Evolutionary conservation across 352 stramenopile genomes (phyloP).

Genomic region (Pythium utonaiense): DNA sequence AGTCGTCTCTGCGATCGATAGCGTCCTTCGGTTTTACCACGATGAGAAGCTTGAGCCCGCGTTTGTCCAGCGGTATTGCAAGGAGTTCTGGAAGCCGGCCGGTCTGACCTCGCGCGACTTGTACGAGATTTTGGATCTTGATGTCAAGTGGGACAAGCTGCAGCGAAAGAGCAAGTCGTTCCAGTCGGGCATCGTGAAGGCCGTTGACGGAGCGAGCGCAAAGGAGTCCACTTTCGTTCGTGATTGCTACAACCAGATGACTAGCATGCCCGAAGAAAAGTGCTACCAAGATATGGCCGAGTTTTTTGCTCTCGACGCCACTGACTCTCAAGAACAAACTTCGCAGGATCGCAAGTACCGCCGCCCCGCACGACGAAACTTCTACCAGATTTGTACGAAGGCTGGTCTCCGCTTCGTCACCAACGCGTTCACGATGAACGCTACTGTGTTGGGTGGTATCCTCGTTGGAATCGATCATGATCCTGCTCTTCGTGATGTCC

Average conservation of each 20-base stretch:
- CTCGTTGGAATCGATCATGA: conserved; percentile 71
- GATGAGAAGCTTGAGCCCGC: conserved; percentile 85
- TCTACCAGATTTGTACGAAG: conserved; percentile 89
- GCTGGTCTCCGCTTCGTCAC: conserved; percentile 67
- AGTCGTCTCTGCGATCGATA: conserved; percentile 87
- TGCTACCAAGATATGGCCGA: conserved; percentile 83
- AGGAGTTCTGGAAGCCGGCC: conserved; percentile 89
- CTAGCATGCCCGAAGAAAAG: conserved; percentile 71
- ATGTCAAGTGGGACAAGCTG: conserved; percentile 88
- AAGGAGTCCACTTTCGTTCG: conserved; percentile 81
- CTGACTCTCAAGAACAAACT: conserved; percentile 57
- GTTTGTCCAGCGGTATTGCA: conserved; percentile 89
- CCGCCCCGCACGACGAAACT: conserved; percentile 75
- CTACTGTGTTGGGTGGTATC: conserved; percentile 75
- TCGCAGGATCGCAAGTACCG: conserved; percentile 61
- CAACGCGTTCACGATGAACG: conserved; percentile 83
- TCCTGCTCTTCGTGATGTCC: conserved; percentile 55
- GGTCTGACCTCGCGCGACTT: conserved; percentile 75
- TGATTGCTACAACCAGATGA: conserved; percentile 79
- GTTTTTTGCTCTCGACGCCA: conserved; percentile 77
- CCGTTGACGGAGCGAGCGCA: conserved; percentile 56
- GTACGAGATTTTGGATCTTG: conserved; percentile 84
- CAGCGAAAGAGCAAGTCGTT: conserved; percentile 79
- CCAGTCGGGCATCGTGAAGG: conserved; percentile 59
- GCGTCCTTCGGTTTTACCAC: conserved; percentile 85